Evolutionary conservation across 2,329 filamentous ascomycete species (phyloP).

Genomic region (Calonectria naviculata): DNA sequence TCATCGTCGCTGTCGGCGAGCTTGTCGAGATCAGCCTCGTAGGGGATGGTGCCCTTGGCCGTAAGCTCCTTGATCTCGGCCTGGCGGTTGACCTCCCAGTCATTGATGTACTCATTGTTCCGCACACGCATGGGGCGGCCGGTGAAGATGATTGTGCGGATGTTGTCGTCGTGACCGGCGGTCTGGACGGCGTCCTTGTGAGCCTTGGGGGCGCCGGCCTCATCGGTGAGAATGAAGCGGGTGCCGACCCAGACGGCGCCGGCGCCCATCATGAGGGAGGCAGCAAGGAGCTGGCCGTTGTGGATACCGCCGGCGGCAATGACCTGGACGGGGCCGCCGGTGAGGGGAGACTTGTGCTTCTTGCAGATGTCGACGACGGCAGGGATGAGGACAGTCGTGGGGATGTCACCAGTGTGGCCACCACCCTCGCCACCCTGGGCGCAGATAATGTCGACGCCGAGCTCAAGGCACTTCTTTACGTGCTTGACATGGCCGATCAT

Average conservation of each 20-base stretch:
- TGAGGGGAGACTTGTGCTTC: constrained; percentile 87
- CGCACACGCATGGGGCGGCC: constrained; percentile 94
- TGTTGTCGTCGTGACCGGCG: constrained; percentile 92
- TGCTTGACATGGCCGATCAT: constrained; percentile 99
- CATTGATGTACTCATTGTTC: constrained; percentile 91
- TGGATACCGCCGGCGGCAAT: constrained; percentile 94
- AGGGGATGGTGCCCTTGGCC: constrained; percentile 88
- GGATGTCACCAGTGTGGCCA: constrained; percentile 94
- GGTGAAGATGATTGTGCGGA: constrained; percentile 98
- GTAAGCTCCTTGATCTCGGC: constrained; percentile 94
- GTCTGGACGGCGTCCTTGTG: constrained; percentile 97
- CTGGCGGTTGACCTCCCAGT: constrained; percentile 95
- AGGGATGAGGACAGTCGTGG: constrained; percentile 92
- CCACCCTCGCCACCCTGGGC: constrained; percentile 98
- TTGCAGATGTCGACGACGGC: constrained; percentile 86
- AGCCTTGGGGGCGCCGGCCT: constrained; percentile 91
- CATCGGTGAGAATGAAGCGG: constrained; percentile 91
- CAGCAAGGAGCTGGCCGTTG: constrained; percentile 91
- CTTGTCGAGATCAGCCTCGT: constrained; percentile 93
- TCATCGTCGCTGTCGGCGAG: constrained; percentile 74
- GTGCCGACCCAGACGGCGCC: constrained; percentile 96
- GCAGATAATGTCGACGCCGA: constrained; percentile 96
- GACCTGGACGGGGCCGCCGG: constrained; percentile 88
- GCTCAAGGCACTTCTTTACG: constrained; percentile 93
- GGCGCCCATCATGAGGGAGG: constrained; percentile 92